Base-by-base conservation (phyloP, 2,329 filamentous ascomycete species). In the Cordyceps javanica region DNA sequence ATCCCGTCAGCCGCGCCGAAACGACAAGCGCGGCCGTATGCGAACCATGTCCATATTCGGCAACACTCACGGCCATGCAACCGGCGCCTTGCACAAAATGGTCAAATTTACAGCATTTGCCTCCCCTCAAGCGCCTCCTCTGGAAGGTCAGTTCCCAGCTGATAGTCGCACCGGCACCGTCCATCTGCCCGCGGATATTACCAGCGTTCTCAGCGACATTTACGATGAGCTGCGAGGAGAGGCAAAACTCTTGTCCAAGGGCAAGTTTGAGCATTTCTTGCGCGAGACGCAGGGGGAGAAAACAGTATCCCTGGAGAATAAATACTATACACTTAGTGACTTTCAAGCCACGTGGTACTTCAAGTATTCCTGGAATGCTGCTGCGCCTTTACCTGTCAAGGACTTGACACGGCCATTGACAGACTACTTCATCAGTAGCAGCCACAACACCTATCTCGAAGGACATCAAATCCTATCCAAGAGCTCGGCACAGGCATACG, bases 391-490 rank as follows among this genome's bases (percentile, higher is more conserved):
- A 23, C 69, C 73, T 30, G 66, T 73, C 61, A 77, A 82, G 59
- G 87, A 91, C 67, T 69, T 85, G 32, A 81, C 80, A 0, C 82
- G 81, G 54, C 89, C 90, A 4, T 79, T 96, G 59, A 90, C 88
- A 48, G 91, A 95, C 69, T 97, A 97, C 75, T 97, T 91, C 71
- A 92, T 97, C 69, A 96, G 88, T 61, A 95, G 90, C 63, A 96
- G 91, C 68, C 92, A 97, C 76, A 97, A 97, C 69, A 97, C 92
- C 0, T 97, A 96, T 70, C 77, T 96, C 42, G 86, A 87, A 2
- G 92, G 92, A 2, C 91, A 96, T 66, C 93, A 97, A 72, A 78
- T 94, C 41, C 86, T 84, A 60, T 91, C 90, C 48, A 83, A 85
- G 60, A 88, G 89, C 60, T 91, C 88, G 28, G 84, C 87, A 0